Conservation (phyloP, 1,284 basidiomycete genomes). For the Blastosporella zonata region DNA sequence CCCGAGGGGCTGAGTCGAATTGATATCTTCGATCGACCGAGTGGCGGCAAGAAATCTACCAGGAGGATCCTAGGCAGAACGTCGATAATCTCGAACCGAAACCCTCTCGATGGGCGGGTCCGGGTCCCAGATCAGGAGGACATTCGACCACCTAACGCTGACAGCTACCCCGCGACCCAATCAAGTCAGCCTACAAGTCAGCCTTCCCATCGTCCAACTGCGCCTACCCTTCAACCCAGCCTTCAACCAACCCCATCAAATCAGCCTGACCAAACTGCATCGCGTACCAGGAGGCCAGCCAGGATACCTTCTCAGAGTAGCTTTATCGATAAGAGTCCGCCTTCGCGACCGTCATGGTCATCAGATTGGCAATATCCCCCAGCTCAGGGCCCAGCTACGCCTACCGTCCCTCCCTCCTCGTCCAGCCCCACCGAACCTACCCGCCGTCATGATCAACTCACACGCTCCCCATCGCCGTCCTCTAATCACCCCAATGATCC, state of each 20-base stretch:
- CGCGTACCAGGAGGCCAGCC: neutral
- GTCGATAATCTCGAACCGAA: slow-evolving; percentile 12
- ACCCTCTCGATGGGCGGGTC: slow-evolving; percentile 9
- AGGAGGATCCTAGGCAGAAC: slow-evolving; percentile 14
- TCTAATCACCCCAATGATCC: no score
- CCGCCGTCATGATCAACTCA: no score
- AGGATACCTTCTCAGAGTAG: neutral
- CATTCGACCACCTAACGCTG: neutral
- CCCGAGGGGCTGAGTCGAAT: slow-evolving; percentile 14
- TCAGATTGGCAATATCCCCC: no score
- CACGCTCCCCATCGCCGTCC: no score
- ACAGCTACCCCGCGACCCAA: neutral
- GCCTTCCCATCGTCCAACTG: neutral
- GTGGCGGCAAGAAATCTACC: slow-evolving; percentile 1
- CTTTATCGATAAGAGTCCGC: neutral
- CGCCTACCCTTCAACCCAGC: no score
- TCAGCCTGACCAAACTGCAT: neutral
- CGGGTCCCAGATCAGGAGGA: slow-evolving; percentile 2
- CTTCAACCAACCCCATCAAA: neutral
- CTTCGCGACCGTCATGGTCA: neutral
- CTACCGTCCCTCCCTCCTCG: neutral
- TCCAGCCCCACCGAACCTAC: neutral
- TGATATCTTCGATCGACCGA: slow-evolving; percentile 17
- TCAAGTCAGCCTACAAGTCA: no score
- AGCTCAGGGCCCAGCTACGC: no score